phyloP scores from a whole-genome alignment of 306 rosid species.

The Dalbergia oliveri region DNA sequence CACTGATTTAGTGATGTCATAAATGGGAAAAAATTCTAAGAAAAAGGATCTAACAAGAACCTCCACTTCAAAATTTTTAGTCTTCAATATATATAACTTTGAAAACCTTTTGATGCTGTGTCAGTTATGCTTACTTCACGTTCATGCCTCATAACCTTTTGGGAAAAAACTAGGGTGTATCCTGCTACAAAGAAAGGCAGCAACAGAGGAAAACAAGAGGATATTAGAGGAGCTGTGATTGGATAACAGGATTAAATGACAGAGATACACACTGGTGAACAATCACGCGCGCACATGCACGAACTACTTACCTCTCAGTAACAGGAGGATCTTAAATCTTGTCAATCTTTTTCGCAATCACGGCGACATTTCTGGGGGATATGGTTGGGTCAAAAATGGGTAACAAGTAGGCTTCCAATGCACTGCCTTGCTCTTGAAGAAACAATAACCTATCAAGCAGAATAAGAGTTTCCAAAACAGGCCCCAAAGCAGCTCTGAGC shows the following conservation, averaged over 20 bases:
- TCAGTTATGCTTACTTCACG: conserved; percentile 26
- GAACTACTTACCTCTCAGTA: conserved; percentile 42
- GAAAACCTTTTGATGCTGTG: conserved; percentile 11
- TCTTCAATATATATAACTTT: background rate
- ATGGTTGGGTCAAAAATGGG: conserved; percentile 83
- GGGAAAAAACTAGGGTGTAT: background rate
- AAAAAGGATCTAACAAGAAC: background rate
- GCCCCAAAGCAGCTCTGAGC: conserved; percentile 93
- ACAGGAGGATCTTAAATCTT: conserved; percentile 45
- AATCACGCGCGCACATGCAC: background rate
- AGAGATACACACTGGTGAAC: background rate
- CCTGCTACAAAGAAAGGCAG: conserved; percentile 42
- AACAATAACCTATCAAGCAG: conserved; percentile 90
- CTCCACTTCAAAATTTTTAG: background rate
- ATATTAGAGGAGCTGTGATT: conserved; percentile 10
- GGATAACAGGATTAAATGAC: conserved; percentile 11
- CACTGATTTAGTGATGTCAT: conserved; percentile 16
- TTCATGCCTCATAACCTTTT: conserved; percentile 15
- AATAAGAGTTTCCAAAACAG: conserved; percentile 85
- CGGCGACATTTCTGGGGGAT: conserved; percentile 91
- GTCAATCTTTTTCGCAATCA: conserved; percentile 76
- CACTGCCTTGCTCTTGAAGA: conserved; percentile 84
- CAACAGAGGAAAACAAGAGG: conserved; percentile 9
- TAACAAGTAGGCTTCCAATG: conserved; percentile 66
- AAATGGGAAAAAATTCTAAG: background rate